Percentiles rank a stretch among this genome's conserved stretches.
Conservation (phyloP, 75 land plant species). For the Selaginella tamariscina region DNA sequence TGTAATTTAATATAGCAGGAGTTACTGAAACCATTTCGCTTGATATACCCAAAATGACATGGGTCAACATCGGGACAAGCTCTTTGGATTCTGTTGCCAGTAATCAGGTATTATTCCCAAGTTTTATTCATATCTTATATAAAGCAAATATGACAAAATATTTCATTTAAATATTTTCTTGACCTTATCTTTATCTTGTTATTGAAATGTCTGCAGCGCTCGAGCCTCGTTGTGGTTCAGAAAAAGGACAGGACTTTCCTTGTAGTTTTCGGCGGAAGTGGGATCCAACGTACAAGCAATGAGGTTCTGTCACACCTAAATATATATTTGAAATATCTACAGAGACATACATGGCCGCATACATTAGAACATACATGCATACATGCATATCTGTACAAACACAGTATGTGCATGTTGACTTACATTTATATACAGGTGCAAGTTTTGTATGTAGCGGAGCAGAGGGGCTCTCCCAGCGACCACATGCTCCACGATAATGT, state of each 20-base stretch:
- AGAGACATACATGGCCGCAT: too few species aligned
- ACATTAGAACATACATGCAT: too few species aligned
- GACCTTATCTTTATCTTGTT: too few species aligned
- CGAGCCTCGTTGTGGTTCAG: constrained; percentile 62
- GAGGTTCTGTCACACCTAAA: too few species aligned
- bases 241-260: constrained; percentile 60
- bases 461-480: constrained; percentile 11
- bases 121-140: not conserved
- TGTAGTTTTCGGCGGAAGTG: constrained; percentile 83
- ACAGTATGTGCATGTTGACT: constrained; percentile 5
- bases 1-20: constrained; percentile 28
- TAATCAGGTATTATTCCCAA: constrained; percentile 53
- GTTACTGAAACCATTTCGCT: constrained; percentile 53
- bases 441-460: constrained; percentile 40
- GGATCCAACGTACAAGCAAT: constrained; percentile 44
- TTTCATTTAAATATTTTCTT: not conserved
- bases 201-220: constrained; percentile 41
- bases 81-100: constrained; percentile 39
- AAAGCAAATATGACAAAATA: not conserved
- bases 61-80: constrained; percentile 39
- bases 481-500: not conserved
- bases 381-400: too few species aligned
- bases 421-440: constrained; percentile 47
- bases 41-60: constrained; percentile 64
- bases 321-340: too few species aligned